Conservation (phyloP, 2,329 filamentous ascomycete genomes). For the Colletotrichum sp. region DNA sequence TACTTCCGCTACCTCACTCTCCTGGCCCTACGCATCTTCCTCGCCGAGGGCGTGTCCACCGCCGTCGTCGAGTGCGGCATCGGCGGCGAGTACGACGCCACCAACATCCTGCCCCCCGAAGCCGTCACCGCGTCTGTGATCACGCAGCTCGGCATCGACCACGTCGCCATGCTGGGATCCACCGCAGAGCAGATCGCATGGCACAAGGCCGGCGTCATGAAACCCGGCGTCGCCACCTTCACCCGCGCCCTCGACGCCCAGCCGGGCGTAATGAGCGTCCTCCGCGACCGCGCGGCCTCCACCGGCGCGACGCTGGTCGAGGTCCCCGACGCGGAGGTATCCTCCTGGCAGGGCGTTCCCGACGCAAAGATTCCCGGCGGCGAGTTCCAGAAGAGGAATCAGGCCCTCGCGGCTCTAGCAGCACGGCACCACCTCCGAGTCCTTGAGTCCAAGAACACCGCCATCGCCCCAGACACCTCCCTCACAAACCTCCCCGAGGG, state of each 20-base stretch:
- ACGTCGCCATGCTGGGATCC: conserved; percentile 66
- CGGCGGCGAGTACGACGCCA: conserved; percentile 72
- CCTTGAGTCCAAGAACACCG: conserved; percentile 43
- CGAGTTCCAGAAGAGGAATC: conserved; percentile 65
- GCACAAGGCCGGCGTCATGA: conserved; percentile 78
- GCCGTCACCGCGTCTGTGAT: conserved; percentile 64
- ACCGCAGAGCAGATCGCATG: conserved; percentile 72
- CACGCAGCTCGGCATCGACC: conserved; percentile 72
- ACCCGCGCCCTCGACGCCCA: conserved; percentile 30
- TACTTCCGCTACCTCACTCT: conserved; percentile 69
- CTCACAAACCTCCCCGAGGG: conserved; percentile 54
- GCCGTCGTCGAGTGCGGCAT: conserved; percentile 72
- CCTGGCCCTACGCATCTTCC: conserved; percentile 71
- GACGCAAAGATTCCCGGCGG: conserved; percentile 57
- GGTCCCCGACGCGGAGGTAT: conserved; percentile 1
- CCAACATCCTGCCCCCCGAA: conserved; percentile 61
- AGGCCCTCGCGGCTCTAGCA: conserved; percentile 56
- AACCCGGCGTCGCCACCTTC: conserved; percentile 59
- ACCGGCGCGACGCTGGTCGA: conserved; percentile 51
- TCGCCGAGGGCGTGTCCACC: conserved; percentile 65
- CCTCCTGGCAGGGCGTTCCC: conserved; percentile 20
- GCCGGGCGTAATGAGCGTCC: conserved; percentile 47
- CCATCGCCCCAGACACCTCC: conserved; percentile 37
- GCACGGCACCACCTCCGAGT: conserved; percentile 24
- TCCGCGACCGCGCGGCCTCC: conserved; percentile 57